A percentile compares a stretch with the other conserved stretches of the same genome.
These are phyloP conservation scores for Rosa multiflora DNA, from an alignment of 306 rosid species.

Conservation along the genomic window DNA sequence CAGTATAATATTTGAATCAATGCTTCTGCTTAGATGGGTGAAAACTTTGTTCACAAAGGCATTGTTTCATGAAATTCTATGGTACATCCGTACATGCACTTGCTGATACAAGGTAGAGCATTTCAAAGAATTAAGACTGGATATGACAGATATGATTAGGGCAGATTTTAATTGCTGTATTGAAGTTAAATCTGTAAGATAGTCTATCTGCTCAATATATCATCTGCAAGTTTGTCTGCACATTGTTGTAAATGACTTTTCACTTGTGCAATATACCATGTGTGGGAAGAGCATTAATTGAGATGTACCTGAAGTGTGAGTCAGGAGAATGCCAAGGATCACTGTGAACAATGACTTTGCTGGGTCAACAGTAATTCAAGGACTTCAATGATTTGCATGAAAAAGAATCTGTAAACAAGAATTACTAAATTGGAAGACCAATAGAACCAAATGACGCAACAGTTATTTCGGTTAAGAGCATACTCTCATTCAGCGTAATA, in stretches of 20 bases:
- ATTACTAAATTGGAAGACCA: background rate
- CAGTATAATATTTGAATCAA: background rate
- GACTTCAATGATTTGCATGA: background rate
- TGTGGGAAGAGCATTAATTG: background rate
- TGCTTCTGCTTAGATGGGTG: background rate
- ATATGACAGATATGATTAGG: background rate
- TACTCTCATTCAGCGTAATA: background rate
- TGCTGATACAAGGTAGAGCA: too few species aligned
- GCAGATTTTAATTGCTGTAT: background rate
- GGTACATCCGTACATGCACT: background rate
- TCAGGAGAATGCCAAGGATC: background rate
- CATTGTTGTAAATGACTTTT: background rate
- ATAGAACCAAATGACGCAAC: background rate
- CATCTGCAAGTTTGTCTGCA: background rate
- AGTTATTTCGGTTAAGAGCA: background rate
- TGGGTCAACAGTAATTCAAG: background rate
- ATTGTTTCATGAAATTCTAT: background rate
- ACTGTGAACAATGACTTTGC: background rate
- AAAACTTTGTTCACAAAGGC: background rate
- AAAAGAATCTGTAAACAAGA: background rate
- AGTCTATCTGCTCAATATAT: background rate
- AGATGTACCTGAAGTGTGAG: background rate
- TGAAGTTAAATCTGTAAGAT: background rate
- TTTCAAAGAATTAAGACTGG: background rate
- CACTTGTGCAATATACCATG: background rate